These are phyloP conservation scores for Acacia pycnantha DNA, from an alignment of 331 rosid genomes.

Conservation along the genomic window DNA sequence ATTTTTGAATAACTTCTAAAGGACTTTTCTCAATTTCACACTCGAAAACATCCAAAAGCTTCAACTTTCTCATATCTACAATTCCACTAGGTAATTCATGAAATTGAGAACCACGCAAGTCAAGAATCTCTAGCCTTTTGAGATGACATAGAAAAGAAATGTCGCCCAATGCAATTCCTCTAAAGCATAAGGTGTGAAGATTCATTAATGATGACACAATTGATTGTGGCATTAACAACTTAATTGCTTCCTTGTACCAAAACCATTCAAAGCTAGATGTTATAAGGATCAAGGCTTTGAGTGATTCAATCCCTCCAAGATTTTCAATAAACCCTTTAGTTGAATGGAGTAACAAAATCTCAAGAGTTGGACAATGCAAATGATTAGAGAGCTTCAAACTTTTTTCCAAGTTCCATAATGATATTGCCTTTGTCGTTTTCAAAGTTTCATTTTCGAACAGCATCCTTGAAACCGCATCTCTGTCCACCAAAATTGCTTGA, in stretches of 20 bases:
- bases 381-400: neutral
- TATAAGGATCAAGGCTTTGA: conserved; percentile 10
- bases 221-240: neutral
- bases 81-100: conserved; percentile 13
- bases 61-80: conserved; percentile 5
- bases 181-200: conserved; percentile 14
- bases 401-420: conserved; percentile 15
- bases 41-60: neutral
- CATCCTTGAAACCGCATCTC: accelerated
- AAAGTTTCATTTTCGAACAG: neutral
- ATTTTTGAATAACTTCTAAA: conserved; percentile 17
- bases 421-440: neutral
- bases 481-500: neutral
- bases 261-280: neutral
- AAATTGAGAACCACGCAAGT: conserved; percentile 18
- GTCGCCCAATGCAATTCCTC: conserved; percentile 17
- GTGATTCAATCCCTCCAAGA: neutral
- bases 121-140: conserved; percentile 20
- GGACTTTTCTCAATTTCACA: neutral
- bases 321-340: neutral
- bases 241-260: no score
- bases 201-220: neutral
- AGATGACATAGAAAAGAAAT: conserved; percentile 6
- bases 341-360: conserved; percentile 10
- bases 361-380: conserved; percentile 5